Evolutionary conservation across 306 rosid genomes (phyloP).

Genomic region (Trichosanthes truncata): DNA sequence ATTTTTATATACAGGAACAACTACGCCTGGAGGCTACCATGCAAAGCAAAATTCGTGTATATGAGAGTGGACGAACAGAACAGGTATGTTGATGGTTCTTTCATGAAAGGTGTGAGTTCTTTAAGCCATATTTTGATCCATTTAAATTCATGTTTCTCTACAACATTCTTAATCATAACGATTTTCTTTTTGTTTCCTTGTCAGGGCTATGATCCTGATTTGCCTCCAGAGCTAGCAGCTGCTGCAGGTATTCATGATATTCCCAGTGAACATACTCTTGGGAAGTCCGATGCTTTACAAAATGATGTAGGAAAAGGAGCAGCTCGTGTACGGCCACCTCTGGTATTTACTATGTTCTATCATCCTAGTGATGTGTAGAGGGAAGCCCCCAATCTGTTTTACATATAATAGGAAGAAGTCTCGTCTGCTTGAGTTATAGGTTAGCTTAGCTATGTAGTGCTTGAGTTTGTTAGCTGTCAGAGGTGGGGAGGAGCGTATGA

Average conservation of each 20-base stretch:
- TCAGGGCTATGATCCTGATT: conserved; percentile 96
- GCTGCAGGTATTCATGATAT: conserved; percentile 73
- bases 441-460: neutral
- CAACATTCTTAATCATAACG: neutral
- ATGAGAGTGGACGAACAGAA: conserved; percentile 94
- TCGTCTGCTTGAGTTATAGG: neutral
- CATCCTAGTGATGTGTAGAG: neutral
- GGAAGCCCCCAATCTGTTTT: neutral
- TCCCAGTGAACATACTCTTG: conserved; percentile 40
- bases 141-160: neutral
- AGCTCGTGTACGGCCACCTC: conserved; percentile 63
- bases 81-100: conserved; percentile 41
- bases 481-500: neutral
- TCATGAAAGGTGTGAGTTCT: conserved; percentile 8
- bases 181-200: conserved; percentile 11
- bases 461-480: neutral
- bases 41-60: conserved; percentile 98
- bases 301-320: conserved; percentile 53
- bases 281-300: conserved; percentile 50
- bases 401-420: neutral
- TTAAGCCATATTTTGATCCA: neutral
- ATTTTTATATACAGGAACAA: conserved; percentile 59
- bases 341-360: conserved; percentile 38
- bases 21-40: conserved; percentile 94
- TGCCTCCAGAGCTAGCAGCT: conserved; percentile 98